Percentiles rank a stretch among this genome's conserved stretches.
phyloP scores from a whole-genome alignment of 345 rosid genomes.

The Euphorbia pulcherrima region DNA sequence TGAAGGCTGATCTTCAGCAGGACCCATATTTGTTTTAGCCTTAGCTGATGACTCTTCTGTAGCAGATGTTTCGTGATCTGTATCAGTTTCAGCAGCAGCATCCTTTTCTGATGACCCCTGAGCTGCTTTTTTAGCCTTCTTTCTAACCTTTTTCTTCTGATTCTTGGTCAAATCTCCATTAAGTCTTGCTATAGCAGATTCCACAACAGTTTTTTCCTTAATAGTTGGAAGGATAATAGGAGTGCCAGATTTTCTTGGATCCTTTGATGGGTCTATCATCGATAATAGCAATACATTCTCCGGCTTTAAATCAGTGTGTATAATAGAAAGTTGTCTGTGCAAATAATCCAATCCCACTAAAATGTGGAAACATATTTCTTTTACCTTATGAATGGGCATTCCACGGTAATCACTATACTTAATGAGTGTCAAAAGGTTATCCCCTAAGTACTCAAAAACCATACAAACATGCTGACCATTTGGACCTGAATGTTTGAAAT shows the following conservation, averaged over 20 bases:
- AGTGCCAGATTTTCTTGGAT: conserved; percentile 44
- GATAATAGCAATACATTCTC: conserved; percentile 61
- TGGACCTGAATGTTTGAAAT: conserved; percentile 73
- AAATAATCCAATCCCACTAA: conserved; percentile 66
- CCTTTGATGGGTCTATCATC: conserved; percentile 56
- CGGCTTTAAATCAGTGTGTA: conserved; percentile 69
- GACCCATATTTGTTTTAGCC: conserved; percentile 24
- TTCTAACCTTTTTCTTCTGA: conserved; percentile 57
- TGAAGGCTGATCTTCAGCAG: conserved; percentile 33
- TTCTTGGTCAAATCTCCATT: conserved; percentile 54
- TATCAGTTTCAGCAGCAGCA: conserved; percentile 30
- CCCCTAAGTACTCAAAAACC: conserved; percentile 76
- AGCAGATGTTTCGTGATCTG: conserved; percentile 37
- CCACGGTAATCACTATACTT: conserved; percentile 59
- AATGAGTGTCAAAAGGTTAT: conserved; percentile 63
- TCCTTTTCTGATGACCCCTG: conserved; percentile 51
- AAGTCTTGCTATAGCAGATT: conserved; percentile 25
- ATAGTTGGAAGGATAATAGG: conserved; percentile 44
- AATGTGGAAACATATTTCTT: conserved; percentile 52
- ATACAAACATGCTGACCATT: conserved; percentile 78
- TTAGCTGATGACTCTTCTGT: conserved; percentile 27
- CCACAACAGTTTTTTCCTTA: conserved; percentile 36
- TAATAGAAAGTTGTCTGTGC: conserved; percentile 68
- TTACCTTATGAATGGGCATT: conserved; percentile 51
- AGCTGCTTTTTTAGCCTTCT: conserved; percentile 56